Conservation (phyloP, 805 yeast species). For the Sugiyamaella floridensis region DNA sequence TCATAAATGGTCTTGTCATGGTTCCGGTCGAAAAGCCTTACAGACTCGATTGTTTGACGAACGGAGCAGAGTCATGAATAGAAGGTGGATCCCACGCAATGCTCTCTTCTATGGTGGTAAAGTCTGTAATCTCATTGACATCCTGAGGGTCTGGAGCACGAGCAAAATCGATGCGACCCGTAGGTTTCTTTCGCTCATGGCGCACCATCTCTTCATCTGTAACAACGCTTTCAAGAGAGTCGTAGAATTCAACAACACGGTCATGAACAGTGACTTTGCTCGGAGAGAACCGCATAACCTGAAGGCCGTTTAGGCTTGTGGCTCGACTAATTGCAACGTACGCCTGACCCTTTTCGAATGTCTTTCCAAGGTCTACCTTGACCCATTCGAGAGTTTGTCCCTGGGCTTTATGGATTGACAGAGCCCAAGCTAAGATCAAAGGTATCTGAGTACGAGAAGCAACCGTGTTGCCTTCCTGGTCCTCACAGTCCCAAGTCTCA, state of each 20-base stretch:
- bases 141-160: background rate
- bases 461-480: conserved; percentile 57
- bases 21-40: too few relatives aligned
- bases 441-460: conserved; percentile 80
- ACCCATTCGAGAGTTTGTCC: conserved; percentile 81
- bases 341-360: conserved; percentile 91
- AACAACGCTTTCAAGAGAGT: conserved; percentile 31
- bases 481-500: conserved; percentile 75
- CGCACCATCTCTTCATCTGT: conserved; percentile 16
- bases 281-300: conserved; percentile 65
- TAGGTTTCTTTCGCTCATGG: background rate
- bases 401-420: conserved; percentile 92
- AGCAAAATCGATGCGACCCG: background rate
- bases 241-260: conserved; percentile 65
- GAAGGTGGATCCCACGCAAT: background rate
- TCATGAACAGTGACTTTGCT: conserved; percentile 61
- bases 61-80: too few relatives aligned
- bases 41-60: too few relatives aligned
- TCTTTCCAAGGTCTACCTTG: conserved; percentile 63
- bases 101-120: conserved; percentile 1
- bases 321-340: conserved; percentile 95
- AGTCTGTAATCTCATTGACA: background rate
- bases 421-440: conserved; percentile 88
- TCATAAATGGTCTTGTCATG: background rate
- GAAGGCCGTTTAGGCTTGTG: conserved; percentile 71